Base-by-base conservation (phyloP, 306 rosid species). In the Cicer judaicum region DNA sequence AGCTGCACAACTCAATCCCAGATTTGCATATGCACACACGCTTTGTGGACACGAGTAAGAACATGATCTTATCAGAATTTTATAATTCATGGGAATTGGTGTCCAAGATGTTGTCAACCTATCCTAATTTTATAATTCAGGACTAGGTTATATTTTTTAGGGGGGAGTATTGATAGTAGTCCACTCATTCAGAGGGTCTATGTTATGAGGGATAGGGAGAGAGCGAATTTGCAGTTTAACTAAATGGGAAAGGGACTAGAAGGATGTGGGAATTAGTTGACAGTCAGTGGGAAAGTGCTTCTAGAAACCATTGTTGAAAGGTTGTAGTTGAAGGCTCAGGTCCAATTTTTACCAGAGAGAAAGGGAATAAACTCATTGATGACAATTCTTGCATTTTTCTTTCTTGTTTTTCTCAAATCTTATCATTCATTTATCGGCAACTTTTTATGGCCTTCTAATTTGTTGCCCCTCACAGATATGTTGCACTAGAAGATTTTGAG, bases 21-120 rank as follows among this genome's bases (percentile, higher is more conserved):
- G 89, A 89, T 95, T 92, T 83, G 88, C 99, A 79, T 95, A 95
- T 80, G 98, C 99, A 10, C 99, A 95, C 87, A 95, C 99, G 69
- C 98, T 95, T 54, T 95, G 98, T 62, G 99, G 99, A 68, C 99
- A 95, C 8, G 99, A 95, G 99, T 95, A 92, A 36, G 96, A 11
- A 56, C 80, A 73, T 60, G 19, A 62, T 29, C 54, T 40, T 66
- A 6, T 40, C 7, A 44, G 1, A 44, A 66, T 10, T 19, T 66
- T 21, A 11, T 24, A 44, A 66, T 44, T 18, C 18, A 46, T 19
- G 10, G 47, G 55, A 66, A 11, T 44, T 6, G 70, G 52, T 64
- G 50, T 41, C 53, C 70, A 2, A 42, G 19, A 60, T 60, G 44
- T 60, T 60, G 65, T 13, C 65, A 59, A 60, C 19, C 18, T 60